phyloP scores from a whole-genome alignment of 352 stramenopile genomes.

The Saprolegnia diclina region DNA sequence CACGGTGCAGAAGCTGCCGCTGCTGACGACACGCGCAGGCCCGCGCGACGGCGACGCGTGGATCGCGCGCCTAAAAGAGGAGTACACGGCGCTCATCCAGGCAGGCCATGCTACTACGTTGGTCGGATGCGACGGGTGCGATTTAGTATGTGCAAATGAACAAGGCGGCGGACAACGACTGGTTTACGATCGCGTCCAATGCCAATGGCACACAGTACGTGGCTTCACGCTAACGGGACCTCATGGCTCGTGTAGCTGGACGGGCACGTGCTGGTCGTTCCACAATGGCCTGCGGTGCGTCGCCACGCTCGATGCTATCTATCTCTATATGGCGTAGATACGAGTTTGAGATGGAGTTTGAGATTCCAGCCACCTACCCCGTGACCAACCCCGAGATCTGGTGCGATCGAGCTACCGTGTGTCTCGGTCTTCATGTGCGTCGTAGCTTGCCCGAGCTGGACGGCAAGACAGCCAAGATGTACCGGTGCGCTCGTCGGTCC shows the following conservation, averaged over 20 bases:
- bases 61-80: constrained; percentile 81
- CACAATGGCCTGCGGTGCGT: constrained; percentile 74
- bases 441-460: constrained; percentile 72
- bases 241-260: constrained; percentile 38
- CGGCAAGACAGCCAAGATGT: constrained; percentile 89
- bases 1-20: constrained; percentile 77
- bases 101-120: constrained; percentile 18
- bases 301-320: background rate
- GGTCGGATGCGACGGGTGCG: background rate
- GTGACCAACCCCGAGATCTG: constrained; percentile 78
- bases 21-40: constrained; percentile 70
- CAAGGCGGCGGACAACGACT: constrained; percentile 86
- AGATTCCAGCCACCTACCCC: constrained; percentile 78
- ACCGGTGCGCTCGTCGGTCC: constrained; percentile 60
- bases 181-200: constrained; percentile 86
- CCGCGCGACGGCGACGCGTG: constrained; percentile 73
- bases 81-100: constrained; percentile 82
- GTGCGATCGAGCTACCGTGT: background rate
- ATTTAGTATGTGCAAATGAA: constrained; percentile 83
- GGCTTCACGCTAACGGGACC: background rate
- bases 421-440: constrained; percentile 24
- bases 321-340: constrained; percentile 9
- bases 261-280: constrained; percentile 85
- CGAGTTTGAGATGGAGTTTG: constrained; percentile 81
- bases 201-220: constrained; percentile 61